Conservation (phyloP, 441 rosid genomes). For the Mallotus japonicus region DNA sequence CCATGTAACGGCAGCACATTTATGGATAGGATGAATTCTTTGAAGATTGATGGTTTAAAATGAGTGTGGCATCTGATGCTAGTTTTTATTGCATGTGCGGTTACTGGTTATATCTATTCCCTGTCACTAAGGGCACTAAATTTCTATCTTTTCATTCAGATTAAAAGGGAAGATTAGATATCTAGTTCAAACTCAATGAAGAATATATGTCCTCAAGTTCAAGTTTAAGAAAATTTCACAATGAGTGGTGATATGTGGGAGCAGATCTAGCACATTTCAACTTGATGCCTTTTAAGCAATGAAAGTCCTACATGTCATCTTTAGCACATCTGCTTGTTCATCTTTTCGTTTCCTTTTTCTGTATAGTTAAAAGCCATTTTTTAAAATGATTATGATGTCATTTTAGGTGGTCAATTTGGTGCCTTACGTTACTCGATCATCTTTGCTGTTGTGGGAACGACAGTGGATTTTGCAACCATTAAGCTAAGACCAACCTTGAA, state of each 20-base stretch:
- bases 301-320: neutral
- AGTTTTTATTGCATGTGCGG: neutral
- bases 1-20: neutral
- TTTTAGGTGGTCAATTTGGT: constrained; percentile 75
- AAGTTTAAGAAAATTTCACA: neutral
- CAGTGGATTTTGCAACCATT: constrained; percentile 51
- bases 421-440: constrained; percentile 65
- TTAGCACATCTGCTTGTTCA: neutral
- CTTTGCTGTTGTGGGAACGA: constrained; percentile 63
- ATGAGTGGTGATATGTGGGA: neutral
- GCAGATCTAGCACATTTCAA: neutral
- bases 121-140: too few relatives aligned
- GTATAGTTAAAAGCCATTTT: neutral
- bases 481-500: constrained; percentile 44
- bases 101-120: too few relatives aligned
- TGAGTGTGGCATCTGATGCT: neutral
- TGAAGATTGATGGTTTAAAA: too few relatives aligned
- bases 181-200: neutral
- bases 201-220: neutral
- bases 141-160: too few relatives aligned
- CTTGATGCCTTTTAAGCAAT: neutral
- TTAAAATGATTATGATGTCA: neutral
- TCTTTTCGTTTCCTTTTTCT: neutral
- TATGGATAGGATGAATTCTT: neutral
- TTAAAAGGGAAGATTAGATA: neutral